Percentiles rank a stretch among this genome's conserved stretches.
Evolutionary conservation across 1,284 basidiomycete species (phyloP).

Genomic region (Inonotus obliquus): DNA sequence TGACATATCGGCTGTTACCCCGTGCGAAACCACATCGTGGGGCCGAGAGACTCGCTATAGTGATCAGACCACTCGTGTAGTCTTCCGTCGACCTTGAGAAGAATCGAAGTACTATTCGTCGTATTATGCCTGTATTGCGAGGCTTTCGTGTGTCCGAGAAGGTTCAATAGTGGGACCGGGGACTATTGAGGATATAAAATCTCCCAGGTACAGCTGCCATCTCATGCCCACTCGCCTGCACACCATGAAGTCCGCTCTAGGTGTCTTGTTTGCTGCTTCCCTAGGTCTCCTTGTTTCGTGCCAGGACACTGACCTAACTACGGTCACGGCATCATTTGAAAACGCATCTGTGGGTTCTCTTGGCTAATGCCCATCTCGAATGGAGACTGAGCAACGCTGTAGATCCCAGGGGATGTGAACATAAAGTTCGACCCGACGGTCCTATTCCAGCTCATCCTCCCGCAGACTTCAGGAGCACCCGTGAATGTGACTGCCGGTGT

Average conservation of each 20-base stretch:
- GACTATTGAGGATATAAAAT: not conserved
- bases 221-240: not conserved
- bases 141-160: not conserved
- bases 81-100: too few species aligned
- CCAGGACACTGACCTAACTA: conserved; percentile 12
- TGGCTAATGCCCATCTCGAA: not conserved
- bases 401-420: conserved; percentile 14
- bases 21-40: not conserved
- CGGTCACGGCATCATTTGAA: conserved; percentile 9
- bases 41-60: not conserved
- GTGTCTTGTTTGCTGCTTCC: not conserved
- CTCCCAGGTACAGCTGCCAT: not conserved
- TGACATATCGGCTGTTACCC: not conserved
- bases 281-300: not conserved
- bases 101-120: too few species aligned
- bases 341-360: conserved; percentile 9
- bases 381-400: not conserved
- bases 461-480: not conserved
- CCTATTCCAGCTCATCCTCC: conserved; percentile 17
- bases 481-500: conserved; percentile 13
- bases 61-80: not conserved
- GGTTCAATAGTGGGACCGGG: not conserved
- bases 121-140: not conserved
- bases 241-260: not conserved
- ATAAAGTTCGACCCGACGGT: conserved; percentile 14